Evolutionary conservation across 108 stramenopile genomes (phyloP).

Genomic region (Cyclotella cryptica): DNA sequence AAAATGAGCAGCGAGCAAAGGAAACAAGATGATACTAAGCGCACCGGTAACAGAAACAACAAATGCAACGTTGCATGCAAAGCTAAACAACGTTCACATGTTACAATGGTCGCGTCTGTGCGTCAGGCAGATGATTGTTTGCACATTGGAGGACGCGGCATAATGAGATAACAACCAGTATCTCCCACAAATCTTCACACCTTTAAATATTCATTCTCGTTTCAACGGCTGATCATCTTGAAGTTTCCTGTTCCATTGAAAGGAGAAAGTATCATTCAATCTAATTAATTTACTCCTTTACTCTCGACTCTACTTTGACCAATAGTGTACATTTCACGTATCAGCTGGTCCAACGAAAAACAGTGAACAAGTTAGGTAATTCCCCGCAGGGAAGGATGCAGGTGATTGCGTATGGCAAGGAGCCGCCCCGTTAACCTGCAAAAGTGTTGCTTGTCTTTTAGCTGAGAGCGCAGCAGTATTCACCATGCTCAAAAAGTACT

Average conservation of each 20-base stretch:
- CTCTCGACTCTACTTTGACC: too few species aligned
- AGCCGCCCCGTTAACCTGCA: slow-evolving; percentile 77
- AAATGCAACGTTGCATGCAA: too few species aligned
- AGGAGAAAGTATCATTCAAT: too few species aligned
- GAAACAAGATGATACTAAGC: too few species aligned
- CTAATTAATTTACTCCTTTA: too few species aligned
- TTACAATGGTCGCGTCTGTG: too few species aligned
- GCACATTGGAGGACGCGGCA: neutral
- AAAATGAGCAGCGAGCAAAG: too few species aligned
- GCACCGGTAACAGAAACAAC: too few species aligned
- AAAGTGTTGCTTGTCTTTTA: slow-evolving; percentile 65
- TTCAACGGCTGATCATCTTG: too few species aligned
- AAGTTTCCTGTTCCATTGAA: too few species aligned
- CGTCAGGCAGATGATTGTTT: neutral
- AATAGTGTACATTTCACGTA: neutral
- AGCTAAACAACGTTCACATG: too few species aligned
- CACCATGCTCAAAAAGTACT: slow-evolving; percentile 78
- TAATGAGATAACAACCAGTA: neutral
- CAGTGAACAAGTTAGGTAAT: slow-evolving; percentile 83
- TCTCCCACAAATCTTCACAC: neutral
- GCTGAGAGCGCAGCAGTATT: slow-evolving; percentile 78
- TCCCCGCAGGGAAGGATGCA: slow-evolving; percentile 75
- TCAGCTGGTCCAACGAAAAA: slow-evolving; percentile 67
- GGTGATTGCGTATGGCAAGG: slow-evolving; percentile 87
- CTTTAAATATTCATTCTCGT: too few species aligned